Evolutionary conservation across 176 grass and related monocot species (phyloP).

Genomic region (Areca catechu): DNA sequence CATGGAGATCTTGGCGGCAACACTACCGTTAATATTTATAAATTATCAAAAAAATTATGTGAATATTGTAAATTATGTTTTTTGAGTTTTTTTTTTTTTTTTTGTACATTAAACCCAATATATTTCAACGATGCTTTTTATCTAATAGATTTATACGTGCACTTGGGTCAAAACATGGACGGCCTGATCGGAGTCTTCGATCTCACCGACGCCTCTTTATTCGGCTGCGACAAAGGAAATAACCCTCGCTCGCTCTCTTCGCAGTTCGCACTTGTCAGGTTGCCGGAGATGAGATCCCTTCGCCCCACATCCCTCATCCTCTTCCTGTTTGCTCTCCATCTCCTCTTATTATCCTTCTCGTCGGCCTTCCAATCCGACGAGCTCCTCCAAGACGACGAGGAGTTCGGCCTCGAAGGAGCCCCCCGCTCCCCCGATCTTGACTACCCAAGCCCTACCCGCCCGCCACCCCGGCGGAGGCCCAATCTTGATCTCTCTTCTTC

Average conservation of each 20-base stretch:
- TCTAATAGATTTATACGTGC: too few species aligned
- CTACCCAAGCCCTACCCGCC: constrained; percentile 1
- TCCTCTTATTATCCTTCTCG: constrained; percentile 17
- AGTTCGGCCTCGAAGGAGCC: constrained; percentile 58
- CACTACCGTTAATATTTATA: too few species aligned
- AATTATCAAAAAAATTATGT: too few species aligned
- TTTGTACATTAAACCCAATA: too few species aligned
- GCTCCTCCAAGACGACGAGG: constrained; percentile 71
- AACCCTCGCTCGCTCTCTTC: too few species aligned
- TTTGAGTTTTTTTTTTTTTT: too few species aligned
- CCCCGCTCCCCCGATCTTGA: constrained; percentile 9
- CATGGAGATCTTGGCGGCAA: too few species aligned
- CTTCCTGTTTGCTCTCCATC: constrained; percentile 1
- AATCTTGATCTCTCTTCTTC: constrained; percentile 29
- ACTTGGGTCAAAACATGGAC: background rate
- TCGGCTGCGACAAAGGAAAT: too few species aligned
- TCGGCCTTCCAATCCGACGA: constrained; percentile 68
- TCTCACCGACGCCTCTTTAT: background rate
- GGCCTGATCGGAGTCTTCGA: constrained; percentile 1
- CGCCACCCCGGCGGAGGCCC: constrained; percentile 33
- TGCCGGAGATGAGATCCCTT: too few species aligned
- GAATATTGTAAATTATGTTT: too few species aligned
- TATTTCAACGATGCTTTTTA: too few species aligned
- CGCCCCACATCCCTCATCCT: background rate
- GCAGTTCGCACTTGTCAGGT: too few species aligned